phyloP scores from a whole-genome alignment of 352 stramenopile species.

The Phytophthora nicotianae region DNA sequence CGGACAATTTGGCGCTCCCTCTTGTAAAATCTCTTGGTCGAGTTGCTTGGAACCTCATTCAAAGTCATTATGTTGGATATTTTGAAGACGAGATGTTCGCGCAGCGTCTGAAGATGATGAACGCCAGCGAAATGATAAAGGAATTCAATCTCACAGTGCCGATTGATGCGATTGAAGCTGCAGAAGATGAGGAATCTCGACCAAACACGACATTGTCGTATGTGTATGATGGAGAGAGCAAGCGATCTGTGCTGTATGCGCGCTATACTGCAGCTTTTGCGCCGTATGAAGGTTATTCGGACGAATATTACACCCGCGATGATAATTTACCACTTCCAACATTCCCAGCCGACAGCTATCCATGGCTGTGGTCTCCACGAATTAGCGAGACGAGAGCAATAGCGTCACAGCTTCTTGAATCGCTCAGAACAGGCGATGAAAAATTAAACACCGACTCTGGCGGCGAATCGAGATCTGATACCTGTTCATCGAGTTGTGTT shows the following conservation, averaged over 20 bases:
- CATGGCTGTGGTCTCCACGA: conserved; percentile 47
- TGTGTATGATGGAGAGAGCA: conserved; percentile 29
- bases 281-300: conserved; percentile 53
- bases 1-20: conserved; percentile 41
- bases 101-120: conserved; percentile 41
- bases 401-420: conserved; percentile 32
- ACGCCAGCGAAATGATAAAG: conserved; percentile 42
- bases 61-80: conserved; percentile 46
- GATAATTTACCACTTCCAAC: conserved; percentile 37
- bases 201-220: conserved; percentile 41
- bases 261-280: conserved; percentile 38
- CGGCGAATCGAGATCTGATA: neutral
- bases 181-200: conserved; percentile 21
- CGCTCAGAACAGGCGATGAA: conserved; percentile 9
- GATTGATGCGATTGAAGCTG: conserved; percentile 13
- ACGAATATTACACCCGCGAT: conserved; percentile 50
- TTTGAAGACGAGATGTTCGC: conserved; percentile 41
- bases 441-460: neutral
- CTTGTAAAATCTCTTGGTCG: conserved; percentile 40
- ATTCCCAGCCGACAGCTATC: conserved; percentile 51
- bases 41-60: conserved; percentile 37
- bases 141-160: conserved; percentile 45
- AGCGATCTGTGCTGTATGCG: conserved; percentile 23
- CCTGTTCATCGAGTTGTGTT: conserved; percentile 9
- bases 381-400: conserved; percentile 35